Evolutionary conservation across 208 protist genomes (phyloP).

Genomic region (Acanthamoeba castellanii): DNA sequence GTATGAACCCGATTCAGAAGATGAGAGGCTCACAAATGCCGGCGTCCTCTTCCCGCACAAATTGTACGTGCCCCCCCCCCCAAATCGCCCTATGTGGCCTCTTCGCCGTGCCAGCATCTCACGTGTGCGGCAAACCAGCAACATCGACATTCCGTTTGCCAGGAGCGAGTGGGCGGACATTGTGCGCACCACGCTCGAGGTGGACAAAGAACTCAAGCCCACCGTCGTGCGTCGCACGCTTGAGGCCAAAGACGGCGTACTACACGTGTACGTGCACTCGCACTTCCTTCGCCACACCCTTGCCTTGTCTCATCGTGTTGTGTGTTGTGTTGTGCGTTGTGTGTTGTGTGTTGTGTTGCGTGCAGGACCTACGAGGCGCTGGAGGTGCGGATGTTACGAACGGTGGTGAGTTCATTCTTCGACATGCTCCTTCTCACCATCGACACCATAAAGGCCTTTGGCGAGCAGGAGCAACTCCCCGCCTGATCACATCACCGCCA

Average conservation of each 20-base stretch:
- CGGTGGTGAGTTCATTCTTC: conserved; percentile 50
- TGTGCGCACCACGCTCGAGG: conserved; percentile 5
- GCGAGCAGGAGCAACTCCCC: not conserved
- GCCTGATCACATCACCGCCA: not conserved
- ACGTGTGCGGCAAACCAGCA: too few species aligned
- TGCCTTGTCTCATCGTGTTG: too few species aligned
- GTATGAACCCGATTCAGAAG: conserved; percentile 18
- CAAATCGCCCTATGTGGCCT: not conserved
- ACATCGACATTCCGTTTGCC: not conserved
- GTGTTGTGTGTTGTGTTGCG: too few species aligned
- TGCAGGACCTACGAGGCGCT: conserved; percentile 41
- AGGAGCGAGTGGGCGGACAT: conserved; percentile 39
- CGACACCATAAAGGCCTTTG: conserved; percentile 43
- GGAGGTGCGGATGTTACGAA: conserved; percentile 12
- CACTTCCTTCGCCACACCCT: not conserved
- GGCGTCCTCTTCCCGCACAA: not conserved
- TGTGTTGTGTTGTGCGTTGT: too few species aligned
- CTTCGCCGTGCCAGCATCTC: too few species aligned
- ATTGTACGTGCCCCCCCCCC: not conserved
- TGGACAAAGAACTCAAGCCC: conserved; percentile 49
- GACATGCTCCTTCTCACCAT: conserved; percentile 35
- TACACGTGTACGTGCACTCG: conserved; percentile 8
- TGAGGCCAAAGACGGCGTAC: not conserved
- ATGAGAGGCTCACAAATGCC: not conserved
- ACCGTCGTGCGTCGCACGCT: conserved; percentile 12